These are phyloP conservation scores for Puya raimondii DNA, from an alignment of 176 grass and related monocot genomes.

Conservation along the genomic window DNA sequence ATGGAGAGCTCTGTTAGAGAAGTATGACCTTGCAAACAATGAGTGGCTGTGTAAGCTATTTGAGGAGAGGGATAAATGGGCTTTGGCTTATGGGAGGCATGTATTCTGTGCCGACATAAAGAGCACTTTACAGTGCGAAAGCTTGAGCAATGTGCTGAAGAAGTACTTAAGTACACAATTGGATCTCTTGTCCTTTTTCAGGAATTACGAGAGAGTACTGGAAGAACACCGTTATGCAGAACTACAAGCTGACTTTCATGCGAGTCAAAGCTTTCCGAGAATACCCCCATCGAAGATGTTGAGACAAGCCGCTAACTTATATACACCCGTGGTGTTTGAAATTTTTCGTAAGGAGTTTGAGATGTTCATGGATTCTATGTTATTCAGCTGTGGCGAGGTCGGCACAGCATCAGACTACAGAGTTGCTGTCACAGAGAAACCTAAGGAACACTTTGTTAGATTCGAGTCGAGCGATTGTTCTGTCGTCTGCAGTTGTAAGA, in stretches of 20 bases:
- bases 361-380: conserved; percentile 88
- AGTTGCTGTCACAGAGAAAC: conserved; percentile 69
- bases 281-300: conserved; percentile 82
- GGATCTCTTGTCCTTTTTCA: conserved; percentile 62
- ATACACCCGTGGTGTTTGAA: conserved; percentile 80
- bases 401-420: conserved; percentile 44
- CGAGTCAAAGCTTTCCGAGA: conserved; percentile 88
- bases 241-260: conserved; percentile 89
- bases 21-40: conserved; percentile 72
- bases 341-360: conserved; percentile 78
- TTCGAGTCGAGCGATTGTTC: conserved; percentile 59
- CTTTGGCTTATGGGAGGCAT: conserved; percentile 51
- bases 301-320: conserved; percentile 67
- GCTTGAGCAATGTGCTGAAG: conserved; percentile 39
- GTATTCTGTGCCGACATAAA: conserved; percentile 77
- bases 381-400: conserved; percentile 58
- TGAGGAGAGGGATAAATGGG: conserved; percentile 69
- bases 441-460: conserved; percentile 59
- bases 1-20: conserved; percentile 71
- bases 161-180: conserved; percentile 72
- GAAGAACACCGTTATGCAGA: conserved; percentile 76
- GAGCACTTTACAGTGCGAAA: conserved; percentile 58
- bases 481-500: conserved; percentile 79
- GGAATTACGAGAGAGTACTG: conserved; percentile 64
- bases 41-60: conserved; percentile 69